A percentile compares a stretch with the other conserved stretches of the same genome.
Evolutionary conservation across 208 protist genomes (phyloP).

Genomic region (Leishmania lainsoni): DNA sequence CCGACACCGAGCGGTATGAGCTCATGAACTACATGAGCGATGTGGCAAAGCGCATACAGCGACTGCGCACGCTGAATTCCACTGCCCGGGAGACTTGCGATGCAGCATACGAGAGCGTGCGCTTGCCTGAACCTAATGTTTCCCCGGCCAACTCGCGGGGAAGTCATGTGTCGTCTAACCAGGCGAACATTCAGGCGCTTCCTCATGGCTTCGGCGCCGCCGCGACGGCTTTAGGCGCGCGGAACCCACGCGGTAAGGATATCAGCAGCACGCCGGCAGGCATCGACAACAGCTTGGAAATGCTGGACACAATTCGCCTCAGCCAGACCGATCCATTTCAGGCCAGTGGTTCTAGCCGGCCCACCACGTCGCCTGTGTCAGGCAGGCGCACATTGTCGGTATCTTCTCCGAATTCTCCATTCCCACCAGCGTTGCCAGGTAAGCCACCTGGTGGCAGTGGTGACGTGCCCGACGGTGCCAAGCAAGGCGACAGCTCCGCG

Average conservation of each 20-base stretch:
- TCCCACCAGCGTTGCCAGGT: background rate
- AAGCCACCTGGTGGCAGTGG: background rate
- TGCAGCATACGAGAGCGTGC: constrained; percentile 1
- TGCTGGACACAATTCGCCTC: constrained; percentile 24
- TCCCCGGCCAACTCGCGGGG: constrained; percentile 11
- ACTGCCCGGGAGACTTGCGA: constrained; percentile 8
- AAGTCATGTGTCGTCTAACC: constrained; percentile 2
- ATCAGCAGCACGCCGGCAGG: background rate
- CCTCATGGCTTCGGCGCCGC: background rate
- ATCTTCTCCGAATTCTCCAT: background rate
- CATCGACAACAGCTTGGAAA: constrained; percentile 14
- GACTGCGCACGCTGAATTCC: constrained; percentile 33
- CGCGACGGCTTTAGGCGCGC: background rate
- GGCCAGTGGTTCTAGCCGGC: background rate
- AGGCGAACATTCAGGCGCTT: constrained; percentile 6
- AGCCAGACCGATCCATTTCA: constrained; percentile 9
- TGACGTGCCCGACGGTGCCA: background rate
- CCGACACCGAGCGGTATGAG: constrained; percentile 34
- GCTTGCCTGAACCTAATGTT: background rate
- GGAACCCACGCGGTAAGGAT: background rate
- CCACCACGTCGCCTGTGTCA: background rate
- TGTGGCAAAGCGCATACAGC: constrained; percentile 61
- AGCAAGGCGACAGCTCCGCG: background rate
- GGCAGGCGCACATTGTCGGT: background rate
- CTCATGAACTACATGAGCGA: constrained; percentile 69